These are phyloP conservation scores for Beta vulgaris DNA, from an alignment of 148 eudicot species.

Conservation along the genomic window DNA sequence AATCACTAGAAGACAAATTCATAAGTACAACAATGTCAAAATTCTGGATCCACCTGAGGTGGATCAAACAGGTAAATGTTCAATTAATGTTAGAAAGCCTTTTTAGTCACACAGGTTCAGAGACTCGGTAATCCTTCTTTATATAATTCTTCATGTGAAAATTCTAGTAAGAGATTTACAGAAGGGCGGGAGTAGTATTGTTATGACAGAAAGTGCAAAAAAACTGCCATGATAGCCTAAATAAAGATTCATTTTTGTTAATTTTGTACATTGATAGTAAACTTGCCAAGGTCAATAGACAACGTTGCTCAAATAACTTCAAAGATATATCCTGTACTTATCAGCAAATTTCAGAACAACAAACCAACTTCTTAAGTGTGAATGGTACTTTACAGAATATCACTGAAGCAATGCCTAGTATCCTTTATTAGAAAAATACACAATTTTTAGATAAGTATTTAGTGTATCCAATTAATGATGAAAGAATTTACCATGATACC, in stretches of 20 bases:
- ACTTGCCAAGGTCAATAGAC: no score
- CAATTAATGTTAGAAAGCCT: background rate
- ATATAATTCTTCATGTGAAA: background rate
- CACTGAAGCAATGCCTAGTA: background rate
- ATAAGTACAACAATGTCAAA: background rate
- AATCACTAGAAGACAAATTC: background rate
- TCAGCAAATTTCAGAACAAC: no score
- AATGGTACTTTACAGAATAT: background rate
- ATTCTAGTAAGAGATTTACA: background rate
- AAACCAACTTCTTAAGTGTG: no score
- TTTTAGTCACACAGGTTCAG: background rate
- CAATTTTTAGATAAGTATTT: background rate
- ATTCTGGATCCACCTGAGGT: background rate
- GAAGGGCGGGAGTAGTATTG: background rate
- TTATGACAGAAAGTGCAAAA: background rate
- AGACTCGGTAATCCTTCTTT: background rate
- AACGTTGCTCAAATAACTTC: no score
- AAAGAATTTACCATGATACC: background rate
- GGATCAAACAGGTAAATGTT: background rate
- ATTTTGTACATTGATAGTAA: no score
- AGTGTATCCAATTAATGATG: background rate
- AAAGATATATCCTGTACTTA: no score
- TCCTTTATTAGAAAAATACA: background rate
- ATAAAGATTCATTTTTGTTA: background rate
- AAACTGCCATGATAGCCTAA: background rate